Base-by-base conservation (phyloP, 2,329 filamentous ascomycete genomes). In the Paracoccidioides lutzii region DNA sequence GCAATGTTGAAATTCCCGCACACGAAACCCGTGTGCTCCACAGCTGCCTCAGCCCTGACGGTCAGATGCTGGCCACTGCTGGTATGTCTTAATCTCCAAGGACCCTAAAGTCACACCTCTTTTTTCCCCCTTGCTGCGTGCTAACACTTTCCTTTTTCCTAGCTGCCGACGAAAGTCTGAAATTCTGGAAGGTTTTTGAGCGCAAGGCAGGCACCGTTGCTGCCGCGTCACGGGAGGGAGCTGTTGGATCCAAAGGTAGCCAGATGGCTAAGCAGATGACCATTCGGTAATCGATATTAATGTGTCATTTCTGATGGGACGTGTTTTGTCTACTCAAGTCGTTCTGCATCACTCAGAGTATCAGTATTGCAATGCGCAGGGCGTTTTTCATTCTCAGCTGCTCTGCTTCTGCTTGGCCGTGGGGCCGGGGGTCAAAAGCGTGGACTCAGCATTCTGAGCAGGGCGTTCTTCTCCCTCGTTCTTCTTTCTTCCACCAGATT, bases 151-250 rank as follows among this genome's bases (percentile, higher is more conserved):
- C 15, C 10, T n/a, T 6, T n/a, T 58, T 38, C 37, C 46, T 60
- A 83, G 88, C 91, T 64, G 90, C 91, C 41, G 93, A 98, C 66
- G 93, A 98, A 79, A 91, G 86, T 68, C 80, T 98, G 72, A 98
- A 98, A 78, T 98, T 98, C 80, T 98, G 93, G 93, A 98, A 98
- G 83, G 81, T 98, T 65, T 98, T 98, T 68, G 93, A 98, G 81
- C 96, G 95, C 82, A 97, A 96, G 82, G 78, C 90, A 15, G 90
- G 89, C 55, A 77, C 81, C 57, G 76, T 81, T 58, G 81, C 84
- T 53, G 81, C 82, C 51, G 69, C 78, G 37, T 77, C 83, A 55
- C 79, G 81, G 58, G 78, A 81, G 63, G 80, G 84, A 57, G 83
- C 83, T 60, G 77, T 85, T 58, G 85, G 85, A 52, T 81, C 81